phyloP scores from a whole-genome alignment of 1,284 basidiomycete species.

The Earliella scabrosa region DNA sequence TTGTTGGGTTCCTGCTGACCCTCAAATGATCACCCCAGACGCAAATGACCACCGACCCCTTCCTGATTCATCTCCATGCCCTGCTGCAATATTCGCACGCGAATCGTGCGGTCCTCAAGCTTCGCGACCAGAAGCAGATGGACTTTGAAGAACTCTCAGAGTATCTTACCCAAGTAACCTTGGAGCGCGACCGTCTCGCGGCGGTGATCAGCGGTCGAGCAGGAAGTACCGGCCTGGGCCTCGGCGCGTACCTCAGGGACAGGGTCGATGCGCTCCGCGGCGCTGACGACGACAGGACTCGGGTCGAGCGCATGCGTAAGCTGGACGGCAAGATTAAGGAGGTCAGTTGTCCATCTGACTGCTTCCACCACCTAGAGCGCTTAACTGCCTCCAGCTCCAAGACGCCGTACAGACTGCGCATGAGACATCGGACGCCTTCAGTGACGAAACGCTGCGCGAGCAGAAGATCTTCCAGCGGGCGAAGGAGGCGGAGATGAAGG shows the following conservation, averaged over 20 bases:
- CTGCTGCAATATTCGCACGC: slow-evolving; percentile 88
- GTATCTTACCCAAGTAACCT: slow-evolving; percentile 89
- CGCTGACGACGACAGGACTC: slow-evolving; percentile 90
- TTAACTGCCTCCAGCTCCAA: slow-evolving; percentile 67
- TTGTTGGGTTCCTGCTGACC: neutral
- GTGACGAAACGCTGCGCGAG: slow-evolving; percentile 90
- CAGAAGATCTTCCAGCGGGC: slow-evolving; percentile 88
- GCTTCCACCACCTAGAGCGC: neutral
- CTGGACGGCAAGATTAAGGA: slow-evolving; percentile 94
- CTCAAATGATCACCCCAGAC: slow-evolving; percentile 51
- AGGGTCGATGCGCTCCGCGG: slow-evolving; percentile 91
- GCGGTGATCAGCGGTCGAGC: slow-evolving; percentile 84
- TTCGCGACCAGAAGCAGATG: slow-evolving; percentile 97
- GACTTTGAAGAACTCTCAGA: slow-evolving; percentile 98
- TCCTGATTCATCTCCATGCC: slow-evolving; percentile 89
- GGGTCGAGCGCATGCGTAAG: slow-evolving; percentile 93
- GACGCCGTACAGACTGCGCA: slow-evolving; percentile 95
- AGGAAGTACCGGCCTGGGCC: slow-evolving; percentile 79
- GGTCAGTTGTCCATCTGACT: slow-evolving; percentile 44
- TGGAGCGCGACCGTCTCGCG: slow-evolving; percentile 90
- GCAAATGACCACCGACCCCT: slow-evolving; percentile 85
- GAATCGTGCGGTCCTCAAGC: slow-evolving; percentile 89
- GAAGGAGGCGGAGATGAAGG: slow-evolving; percentile 96
- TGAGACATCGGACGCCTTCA: slow-evolving; percentile 95
- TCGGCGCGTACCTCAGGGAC: slow-evolving; percentile 94